Conservation (phyloP, 306 rosid genomes). For the Aeschynomene evenia region DNA sequence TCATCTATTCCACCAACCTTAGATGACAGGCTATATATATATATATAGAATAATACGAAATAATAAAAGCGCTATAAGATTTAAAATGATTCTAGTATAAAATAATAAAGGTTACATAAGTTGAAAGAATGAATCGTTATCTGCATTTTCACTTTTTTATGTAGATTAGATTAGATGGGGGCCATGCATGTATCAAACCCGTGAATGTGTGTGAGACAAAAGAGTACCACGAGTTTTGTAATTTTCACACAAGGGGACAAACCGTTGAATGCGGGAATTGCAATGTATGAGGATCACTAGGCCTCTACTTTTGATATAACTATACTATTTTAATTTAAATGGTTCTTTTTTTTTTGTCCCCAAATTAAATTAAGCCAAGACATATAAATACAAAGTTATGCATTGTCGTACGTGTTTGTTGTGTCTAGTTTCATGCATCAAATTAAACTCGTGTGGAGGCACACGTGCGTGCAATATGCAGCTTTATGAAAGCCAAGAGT, state of each 20-base stretch:
- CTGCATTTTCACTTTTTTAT: not conserved
- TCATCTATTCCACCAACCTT: not conserved
- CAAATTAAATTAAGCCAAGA: not conserved
- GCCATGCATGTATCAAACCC: slow-evolving; percentile 12
- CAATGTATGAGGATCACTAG: slow-evolving; percentile 9
- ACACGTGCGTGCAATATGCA: not conserved
- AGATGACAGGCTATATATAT: not conserved
- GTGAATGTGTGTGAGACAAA: slow-evolving; percentile 26
- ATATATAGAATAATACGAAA: too few species aligned
- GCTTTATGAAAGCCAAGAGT: not conserved
- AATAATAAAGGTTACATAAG: too few species aligned
- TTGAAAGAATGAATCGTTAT: not conserved
- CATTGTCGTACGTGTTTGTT: not conserved
- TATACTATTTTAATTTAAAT: too few species aligned
- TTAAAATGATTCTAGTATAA: not conserved
- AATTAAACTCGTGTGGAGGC: not conserved
- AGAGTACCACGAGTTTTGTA: not conserved
- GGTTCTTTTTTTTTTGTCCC: too few species aligned
- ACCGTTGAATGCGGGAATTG: not conserved
- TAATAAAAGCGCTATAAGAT: too few species aligned
- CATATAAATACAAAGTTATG: not conserved
- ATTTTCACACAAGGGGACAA: slow-evolving; percentile 15
- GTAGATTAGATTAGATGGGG: too few species aligned
- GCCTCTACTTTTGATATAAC: too few species aligned
- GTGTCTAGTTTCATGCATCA: not conserved